Evolutionary conservation across 2,329 filamentous ascomycete species (phyloP), one percentile per base, ranked within the genome.

Genomic region (Epichloe aotearoae): DNA sequence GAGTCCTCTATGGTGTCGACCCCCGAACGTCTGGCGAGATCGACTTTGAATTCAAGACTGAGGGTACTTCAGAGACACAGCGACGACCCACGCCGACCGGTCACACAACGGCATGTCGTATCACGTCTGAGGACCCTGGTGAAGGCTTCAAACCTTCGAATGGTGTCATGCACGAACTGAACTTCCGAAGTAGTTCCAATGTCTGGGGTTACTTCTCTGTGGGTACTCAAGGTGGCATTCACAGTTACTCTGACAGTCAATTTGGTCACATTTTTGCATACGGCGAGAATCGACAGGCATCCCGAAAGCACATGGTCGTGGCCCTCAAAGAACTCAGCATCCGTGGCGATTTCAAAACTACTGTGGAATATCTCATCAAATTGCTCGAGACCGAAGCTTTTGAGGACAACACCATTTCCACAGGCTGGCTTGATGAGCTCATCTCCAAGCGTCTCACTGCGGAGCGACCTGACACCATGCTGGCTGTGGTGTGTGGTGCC

Each of bases 191-290:
- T 74, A 95, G 89, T 68, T 97, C 93, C 56, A 98, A 98, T 60
- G 93, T 97, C 51, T 98, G 93, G 93, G 93, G 93, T 77, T 98
- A 98, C 73, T 98, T 98, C 82, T 98, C 93, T 49, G 93, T 98
- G 68, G 88, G 90, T 73, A 93, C 90, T 10, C 84, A 89, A 51
- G 91, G 90, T 73, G 90, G 90, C 70, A 98, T 98, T 58, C 93
- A 98, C 80, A 96, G 88, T 70, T 98, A 95, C 78, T 97, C 93
- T 7, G 93, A 98, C 74, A 94, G 87, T 64, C 93, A 98, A 66
- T 98, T 98, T 61, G 93, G 93, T 71, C 93, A 98, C 72, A 98
- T 98, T 60, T 98, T 98, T 69, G 94, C 93, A 49, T 98, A 97
- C 61, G 93, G 93, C 54, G 93, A 98, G 77, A 98, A 94, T 74